These are phyloP conservation scores for Tausonia pullulans DNA, from an alignment of 1,284 basidiomycete species.

Conservation along the genomic window DNA sequence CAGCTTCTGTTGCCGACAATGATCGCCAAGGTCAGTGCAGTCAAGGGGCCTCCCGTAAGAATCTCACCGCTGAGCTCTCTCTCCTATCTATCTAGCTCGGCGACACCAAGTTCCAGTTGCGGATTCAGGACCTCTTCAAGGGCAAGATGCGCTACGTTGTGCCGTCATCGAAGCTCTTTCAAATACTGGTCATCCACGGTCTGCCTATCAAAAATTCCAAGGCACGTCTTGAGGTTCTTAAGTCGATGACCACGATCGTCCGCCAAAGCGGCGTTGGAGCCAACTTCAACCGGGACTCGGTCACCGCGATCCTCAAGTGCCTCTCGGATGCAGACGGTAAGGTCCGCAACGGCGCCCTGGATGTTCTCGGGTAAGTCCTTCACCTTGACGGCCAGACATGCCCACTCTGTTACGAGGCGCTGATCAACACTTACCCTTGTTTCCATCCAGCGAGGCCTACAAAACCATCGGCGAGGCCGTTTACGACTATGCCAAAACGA, in stretches of 20 bases:
- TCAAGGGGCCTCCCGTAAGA: background rate
- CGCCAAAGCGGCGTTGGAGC: constrained; percentile 65
- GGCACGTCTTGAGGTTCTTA: constrained; percentile 71
- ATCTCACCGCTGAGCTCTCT: constrained; percentile 4
- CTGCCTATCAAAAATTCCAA: constrained; percentile 80
- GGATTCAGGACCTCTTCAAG: constrained; percentile 40
- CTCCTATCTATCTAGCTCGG: constrained; percentile 34
- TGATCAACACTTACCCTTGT: background rate
- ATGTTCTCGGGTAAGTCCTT: constrained; percentile 31
- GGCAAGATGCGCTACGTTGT: constrained; percentile 32
- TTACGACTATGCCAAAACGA: constrained; percentile 63
- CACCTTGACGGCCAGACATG: too few relatives aligned
- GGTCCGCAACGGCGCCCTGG: constrained; percentile 27
- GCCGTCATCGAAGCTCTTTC: constrained; percentile 51
- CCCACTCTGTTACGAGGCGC: background rate
- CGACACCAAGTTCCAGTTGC: constrained; percentile 38
- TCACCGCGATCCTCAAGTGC: constrained; percentile 46
- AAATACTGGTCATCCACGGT: constrained; percentile 72
- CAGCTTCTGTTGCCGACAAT: constrained; percentile 81
- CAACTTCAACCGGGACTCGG: constrained; percentile 19
- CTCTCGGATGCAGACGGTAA: constrained; percentile 26
- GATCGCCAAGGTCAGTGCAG: constrained; percentile 62
- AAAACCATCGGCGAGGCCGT: constrained; percentile 72
- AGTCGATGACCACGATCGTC: constrained; percentile 65
- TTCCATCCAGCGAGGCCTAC: constrained; percentile 57